Percentiles rank a stretch among this genome's conserved stretches.
Evolutionary conservation across 768 basidiomycete species (phyloP).

Genomic region (Podaxis carcinomalis): DNA sequence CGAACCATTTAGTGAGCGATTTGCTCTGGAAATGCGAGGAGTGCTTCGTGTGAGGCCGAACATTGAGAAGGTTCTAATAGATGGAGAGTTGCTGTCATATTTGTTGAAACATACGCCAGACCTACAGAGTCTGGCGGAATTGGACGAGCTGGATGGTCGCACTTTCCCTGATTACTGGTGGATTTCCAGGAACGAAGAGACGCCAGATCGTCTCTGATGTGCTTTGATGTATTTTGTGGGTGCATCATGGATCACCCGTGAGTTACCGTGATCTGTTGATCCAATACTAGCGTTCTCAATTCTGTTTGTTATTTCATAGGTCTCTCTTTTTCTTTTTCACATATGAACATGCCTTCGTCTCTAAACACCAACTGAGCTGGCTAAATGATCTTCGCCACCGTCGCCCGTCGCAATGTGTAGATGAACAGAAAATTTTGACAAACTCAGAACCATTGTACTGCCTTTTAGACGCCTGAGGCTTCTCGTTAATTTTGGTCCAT

Average conservation of each 20-base stretch:
- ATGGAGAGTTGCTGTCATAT: not conserved
- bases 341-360: no score
- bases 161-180: constrained; percentile 6
- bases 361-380: no score
- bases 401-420: no score
- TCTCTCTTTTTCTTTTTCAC: no score
- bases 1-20: no score
- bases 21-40: not conserved
- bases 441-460: not conserved
- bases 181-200: not conserved
- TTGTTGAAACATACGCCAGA: not conserved
- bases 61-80: not conserved
- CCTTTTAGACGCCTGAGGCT: not conserved
- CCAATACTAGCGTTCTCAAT: no score
- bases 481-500: not conserved
- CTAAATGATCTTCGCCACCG: no score
- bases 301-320: no score
- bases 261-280: not conserved
- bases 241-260: not conserved
- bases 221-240: not conserved
- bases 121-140: not conserved
- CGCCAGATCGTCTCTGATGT: constrained; percentile 1
- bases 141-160: not conserved
- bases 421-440: not conserved
- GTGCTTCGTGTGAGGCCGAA: not conserved